phyloP scores from a whole-genome alignment of 2,329 filamentous ascomycete genomes.

The Trichoderma aggressivum region DNA sequence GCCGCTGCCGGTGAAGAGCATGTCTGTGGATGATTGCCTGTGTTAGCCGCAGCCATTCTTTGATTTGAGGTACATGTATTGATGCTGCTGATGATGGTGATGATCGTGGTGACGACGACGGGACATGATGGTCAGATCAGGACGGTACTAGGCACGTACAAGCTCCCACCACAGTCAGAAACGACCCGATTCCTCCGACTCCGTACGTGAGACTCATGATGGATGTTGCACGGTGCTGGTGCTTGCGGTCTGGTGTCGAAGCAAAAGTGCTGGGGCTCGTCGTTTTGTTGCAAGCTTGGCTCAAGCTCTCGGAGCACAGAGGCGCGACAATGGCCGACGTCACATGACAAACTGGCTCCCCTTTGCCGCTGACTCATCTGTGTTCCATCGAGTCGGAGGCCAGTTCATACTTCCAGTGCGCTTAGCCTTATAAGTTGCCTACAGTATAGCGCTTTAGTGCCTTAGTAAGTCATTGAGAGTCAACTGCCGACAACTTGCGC shows the following conservation, averaged over 20 bases:
- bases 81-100: not conserved
- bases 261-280: conserved; percentile 20
- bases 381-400: conserved; percentile 1
- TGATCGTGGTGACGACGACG: not conserved
- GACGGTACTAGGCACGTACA: conserved; percentile 62
- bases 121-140: not conserved
- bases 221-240: conserved; percentile 27
- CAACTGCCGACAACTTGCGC: not conserved
- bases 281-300: conserved; percentile 21
- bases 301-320: conserved; percentile 23
- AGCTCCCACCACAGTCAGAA: conserved; percentile 69
- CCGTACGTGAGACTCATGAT: conserved; percentile 72
- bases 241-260: conserved; percentile 22
- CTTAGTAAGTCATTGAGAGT: not conserved
- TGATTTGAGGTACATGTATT: not conserved
- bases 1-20: conserved; percentile 96
- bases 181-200: conserved; percentile 62
- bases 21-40: conserved; percentile 58
- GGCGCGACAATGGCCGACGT: conserved; percentile 30
- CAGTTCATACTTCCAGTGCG: not conserved
- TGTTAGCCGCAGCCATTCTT: not conserved
- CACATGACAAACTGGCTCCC: conserved; percentile 33
- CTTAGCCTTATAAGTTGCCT: not conserved
- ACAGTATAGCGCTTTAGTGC: not conserved
- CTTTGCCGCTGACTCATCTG: conserved; percentile 28